Conservation (phyloP, 2,329 filamentous ascomycete genomes). For the Fusarium temperatum region DNA sequence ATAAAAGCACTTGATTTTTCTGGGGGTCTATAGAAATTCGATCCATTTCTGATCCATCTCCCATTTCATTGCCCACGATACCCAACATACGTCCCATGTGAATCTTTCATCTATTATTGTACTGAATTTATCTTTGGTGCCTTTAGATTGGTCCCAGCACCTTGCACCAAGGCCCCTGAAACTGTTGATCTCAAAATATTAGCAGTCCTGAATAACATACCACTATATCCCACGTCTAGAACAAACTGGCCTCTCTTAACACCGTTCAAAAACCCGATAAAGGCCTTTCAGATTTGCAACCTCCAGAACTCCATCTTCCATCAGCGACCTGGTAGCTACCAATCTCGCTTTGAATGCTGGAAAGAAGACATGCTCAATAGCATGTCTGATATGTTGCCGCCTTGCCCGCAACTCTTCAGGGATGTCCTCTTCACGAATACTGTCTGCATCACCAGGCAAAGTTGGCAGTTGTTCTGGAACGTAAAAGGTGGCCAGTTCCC, state of each 20-base stretch:
- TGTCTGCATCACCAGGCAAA: constrained; percentile 46
- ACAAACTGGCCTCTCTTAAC: constrained; percentile 59
- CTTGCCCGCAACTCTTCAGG: constrained; percentile 65
- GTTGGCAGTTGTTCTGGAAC: constrained; percentile 84
- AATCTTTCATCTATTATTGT: background rate
- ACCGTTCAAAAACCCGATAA: constrained; percentile 94
- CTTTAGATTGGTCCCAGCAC: background rate
- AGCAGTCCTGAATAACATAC: background rate
- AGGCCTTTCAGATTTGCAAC: constrained; percentile 91
- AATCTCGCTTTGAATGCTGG: constrained; percentile 86
- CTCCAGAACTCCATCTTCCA: constrained; percentile 80
- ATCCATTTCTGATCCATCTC: background rate
- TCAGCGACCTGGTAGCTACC: constrained; percentile 80
- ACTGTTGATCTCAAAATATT: background rate
- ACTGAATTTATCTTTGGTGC: background rate
- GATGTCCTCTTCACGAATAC: constrained; percentile 49
- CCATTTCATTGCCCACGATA: background rate
- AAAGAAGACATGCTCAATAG: constrained; percentile 87
- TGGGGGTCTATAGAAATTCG: background rate
- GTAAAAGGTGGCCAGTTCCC: constrained; percentile 89
- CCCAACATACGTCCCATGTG: background rate
- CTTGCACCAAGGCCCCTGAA: background rate
- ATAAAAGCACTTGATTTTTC: constrained; percentile 18
- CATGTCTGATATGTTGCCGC: constrained; percentile 74
- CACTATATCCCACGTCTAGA: background rate